Evolutionary conservation across 164 flowering plant species (phyloP).

Genomic region (Platanus orientalis): DNA sequence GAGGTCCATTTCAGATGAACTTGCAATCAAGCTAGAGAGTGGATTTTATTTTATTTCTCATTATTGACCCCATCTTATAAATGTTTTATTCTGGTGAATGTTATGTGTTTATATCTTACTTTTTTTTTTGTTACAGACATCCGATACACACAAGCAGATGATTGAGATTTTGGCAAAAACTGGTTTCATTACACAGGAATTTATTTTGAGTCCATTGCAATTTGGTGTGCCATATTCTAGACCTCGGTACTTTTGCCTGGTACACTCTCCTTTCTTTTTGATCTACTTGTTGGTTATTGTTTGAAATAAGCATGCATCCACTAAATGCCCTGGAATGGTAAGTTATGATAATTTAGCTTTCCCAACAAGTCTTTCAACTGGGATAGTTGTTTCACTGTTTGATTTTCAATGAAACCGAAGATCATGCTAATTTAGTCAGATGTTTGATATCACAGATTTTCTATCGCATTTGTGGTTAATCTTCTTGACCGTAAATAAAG

Average conservation of each 20-base stretch:
- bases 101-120: not conserved
- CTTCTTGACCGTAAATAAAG: too few species aligned
- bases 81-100: not conserved
- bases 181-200: constrained; percentile 69
- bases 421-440: too few species aligned
- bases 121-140: constrained; percentile 46
- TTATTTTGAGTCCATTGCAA: constrained; percentile 82
- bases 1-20: constrained; percentile 51
- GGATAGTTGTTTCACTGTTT: not conserved
- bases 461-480: too few species aligned
- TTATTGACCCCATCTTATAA: not conserved
- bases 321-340: not conserved
- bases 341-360: not conserved
- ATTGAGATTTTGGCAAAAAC: constrained; percentile 47
- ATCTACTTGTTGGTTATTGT: not conserved
- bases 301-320: not conserved
- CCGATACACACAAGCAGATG: constrained; percentile 82
- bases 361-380: not conserved
- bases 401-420: too few species aligned
- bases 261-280: constrained; percentile 20
- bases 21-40: not conserved
- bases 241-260: constrained; percentile 97
- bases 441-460: too few species aligned
- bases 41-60: not conserved
- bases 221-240: constrained; percentile 96